A percentile compares a stretch with the other conserved stretches of the same genome.
These are phyloP conservation scores for Brassica hybrid DNA, from an alignment of 441 rosid genomes.

Conservation along the genomic window DNA sequence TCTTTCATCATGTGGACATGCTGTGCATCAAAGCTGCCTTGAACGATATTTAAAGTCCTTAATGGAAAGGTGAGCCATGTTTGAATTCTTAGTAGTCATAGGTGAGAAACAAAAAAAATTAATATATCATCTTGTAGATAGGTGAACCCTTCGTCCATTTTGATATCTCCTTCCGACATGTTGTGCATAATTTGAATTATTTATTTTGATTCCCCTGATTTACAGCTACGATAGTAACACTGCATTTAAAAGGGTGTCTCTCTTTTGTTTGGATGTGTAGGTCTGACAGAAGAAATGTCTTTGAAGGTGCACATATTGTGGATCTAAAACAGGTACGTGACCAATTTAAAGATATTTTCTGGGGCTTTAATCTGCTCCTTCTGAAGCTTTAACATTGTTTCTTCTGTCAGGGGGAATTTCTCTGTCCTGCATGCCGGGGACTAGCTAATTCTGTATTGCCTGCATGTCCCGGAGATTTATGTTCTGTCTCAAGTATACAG, in stretches of 20 bases:
- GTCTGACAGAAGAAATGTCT: slow-evolving; percentile 57
- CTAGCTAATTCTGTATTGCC: slow-evolving; percentile 91
- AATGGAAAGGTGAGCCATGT: slow-evolving; percentile 76
- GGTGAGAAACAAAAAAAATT: background rate
- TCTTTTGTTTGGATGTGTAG: slow-evolving; percentile 21
- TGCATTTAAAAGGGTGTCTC: no score
- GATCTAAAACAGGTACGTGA: slow-evolving; percentile 74
- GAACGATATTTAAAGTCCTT: slow-evolving; percentile 85
- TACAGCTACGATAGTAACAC: slow-evolving; percentile 8
- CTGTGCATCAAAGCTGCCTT: slow-evolving; percentile 94
- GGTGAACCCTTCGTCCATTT: no score
- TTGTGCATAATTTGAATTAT: slow-evolving; percentile 22
- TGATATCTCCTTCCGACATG: background rate
- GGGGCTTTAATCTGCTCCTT: slow-evolving; percentile 21
- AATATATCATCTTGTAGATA: slow-evolving; percentile 23
- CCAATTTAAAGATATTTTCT: slow-evolving; percentile 25
- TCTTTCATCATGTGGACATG: slow-evolving; percentile 97
- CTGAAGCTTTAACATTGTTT: slow-evolving; percentile 30
- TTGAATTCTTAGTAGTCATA: slow-evolving; percentile 20
- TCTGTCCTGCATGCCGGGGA: slow-evolving; percentile 96
- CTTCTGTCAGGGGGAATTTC: slow-evolving; percentile 87
- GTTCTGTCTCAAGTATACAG: slow-evolving; percentile 58
- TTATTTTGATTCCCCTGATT: background rate
- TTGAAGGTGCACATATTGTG: slow-evolving; percentile 91
- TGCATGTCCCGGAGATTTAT: slow-evolving; percentile 58